Evolutionary conservation across 345 rosid species (phyloP).

Genomic region (Camelina sativa): DNA sequence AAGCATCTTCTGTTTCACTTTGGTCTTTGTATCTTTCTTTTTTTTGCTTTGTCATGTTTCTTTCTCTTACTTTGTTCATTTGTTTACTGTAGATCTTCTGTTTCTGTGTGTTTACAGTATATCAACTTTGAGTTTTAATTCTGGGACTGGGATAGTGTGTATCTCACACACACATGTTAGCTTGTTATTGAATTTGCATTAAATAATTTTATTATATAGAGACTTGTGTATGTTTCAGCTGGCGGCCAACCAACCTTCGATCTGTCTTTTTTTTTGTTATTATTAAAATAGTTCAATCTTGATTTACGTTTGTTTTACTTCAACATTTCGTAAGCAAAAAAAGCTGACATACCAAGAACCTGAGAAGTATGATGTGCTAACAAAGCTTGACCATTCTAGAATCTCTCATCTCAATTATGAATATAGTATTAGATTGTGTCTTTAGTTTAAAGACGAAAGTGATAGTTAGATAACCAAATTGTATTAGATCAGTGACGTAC

Average conservation of each 20-base stretch:
- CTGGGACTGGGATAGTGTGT: slow-evolving; percentile 1
- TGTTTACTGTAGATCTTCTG: slow-evolving; percentile 36
- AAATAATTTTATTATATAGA: slow-evolving; percentile 13
- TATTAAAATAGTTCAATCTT: slow-evolving; percentile 18
- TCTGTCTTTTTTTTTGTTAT: not conserved
- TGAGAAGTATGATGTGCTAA: slow-evolving; percentile 28
- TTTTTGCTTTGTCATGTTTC: slow-evolving; percentile 29
- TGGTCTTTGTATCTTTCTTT: slow-evolving; percentile 31
- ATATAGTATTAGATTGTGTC: slow-evolving; percentile 15
- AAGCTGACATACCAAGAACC: slow-evolving; percentile 34
- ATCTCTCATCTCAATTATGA: not conserved
- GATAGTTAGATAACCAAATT: slow-evolving; percentile 41
- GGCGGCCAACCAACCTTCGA: slow-evolving; percentile 32
- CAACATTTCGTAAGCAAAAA: slow-evolving; percentile 37
- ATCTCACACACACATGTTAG: slow-evolving; percentile 38
- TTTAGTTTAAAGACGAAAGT: slow-evolving; percentile 17
- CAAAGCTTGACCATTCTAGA: slow-evolving; percentile 25
- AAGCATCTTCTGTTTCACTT: slow-evolving; percentile 23
- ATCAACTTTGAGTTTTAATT: slow-evolving; percentile 26
- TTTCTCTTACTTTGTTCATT: slow-evolving; percentile 23
- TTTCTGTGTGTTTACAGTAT: slow-evolving; percentile 24
- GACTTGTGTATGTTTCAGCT: slow-evolving; percentile 27
- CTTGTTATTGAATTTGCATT: slow-evolving; percentile 29
- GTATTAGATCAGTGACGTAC: slow-evolving; percentile 23
- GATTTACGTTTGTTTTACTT: slow-evolving; percentile 35